phyloP scores from a whole-genome alignment of 2,329 filamentous ascomycete genomes.

The Drechslera avenae region DNA sequence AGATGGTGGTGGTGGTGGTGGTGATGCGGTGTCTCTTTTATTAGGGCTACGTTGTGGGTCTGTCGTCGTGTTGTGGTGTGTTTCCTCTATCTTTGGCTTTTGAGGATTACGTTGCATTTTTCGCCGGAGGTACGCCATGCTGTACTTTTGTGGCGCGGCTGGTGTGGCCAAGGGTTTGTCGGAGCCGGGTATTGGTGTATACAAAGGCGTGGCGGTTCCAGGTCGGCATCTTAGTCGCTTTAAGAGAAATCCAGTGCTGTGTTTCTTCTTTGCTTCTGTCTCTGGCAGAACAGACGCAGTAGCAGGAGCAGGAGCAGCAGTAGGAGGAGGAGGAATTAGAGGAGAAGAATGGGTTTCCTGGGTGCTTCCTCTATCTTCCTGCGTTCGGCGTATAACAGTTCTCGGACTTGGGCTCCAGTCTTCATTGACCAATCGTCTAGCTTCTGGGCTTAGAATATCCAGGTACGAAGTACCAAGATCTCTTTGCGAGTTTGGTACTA shows the following conservation, averaged over 20 bases:
- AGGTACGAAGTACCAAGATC: neutral
- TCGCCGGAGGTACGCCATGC: neutral
- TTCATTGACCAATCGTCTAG: neutral
- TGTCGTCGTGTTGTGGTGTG: too few relatives aligned
- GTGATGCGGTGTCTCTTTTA: too few relatives aligned
- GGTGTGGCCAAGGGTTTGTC: neutral
- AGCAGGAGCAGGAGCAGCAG: too few relatives aligned
- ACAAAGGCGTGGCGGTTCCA: neutral
- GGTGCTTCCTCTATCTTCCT: too few relatives aligned
- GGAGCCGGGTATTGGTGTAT: neutral
- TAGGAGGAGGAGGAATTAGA: too few relatives aligned
- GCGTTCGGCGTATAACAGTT: too few relatives aligned
- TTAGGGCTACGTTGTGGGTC: too few relatives aligned
- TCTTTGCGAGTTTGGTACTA: too few relatives aligned
- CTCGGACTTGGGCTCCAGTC: too few relatives aligned
- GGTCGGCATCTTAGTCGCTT: slow-evolving; percentile 2
- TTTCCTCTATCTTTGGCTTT: neutral
- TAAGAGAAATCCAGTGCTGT: neutral
- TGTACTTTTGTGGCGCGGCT: neutral
- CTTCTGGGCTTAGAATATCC: neutral
- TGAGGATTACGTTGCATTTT: neutral
- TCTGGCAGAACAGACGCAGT: neutral
- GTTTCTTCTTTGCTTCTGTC: neutral
- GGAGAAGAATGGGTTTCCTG: too few relatives aligned
- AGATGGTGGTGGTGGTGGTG: too few relatives aligned